phyloP scores from a whole-genome alignment of 2,329 filamentous ascomycete genomes.

The Diaporthe sp. region DNA sequence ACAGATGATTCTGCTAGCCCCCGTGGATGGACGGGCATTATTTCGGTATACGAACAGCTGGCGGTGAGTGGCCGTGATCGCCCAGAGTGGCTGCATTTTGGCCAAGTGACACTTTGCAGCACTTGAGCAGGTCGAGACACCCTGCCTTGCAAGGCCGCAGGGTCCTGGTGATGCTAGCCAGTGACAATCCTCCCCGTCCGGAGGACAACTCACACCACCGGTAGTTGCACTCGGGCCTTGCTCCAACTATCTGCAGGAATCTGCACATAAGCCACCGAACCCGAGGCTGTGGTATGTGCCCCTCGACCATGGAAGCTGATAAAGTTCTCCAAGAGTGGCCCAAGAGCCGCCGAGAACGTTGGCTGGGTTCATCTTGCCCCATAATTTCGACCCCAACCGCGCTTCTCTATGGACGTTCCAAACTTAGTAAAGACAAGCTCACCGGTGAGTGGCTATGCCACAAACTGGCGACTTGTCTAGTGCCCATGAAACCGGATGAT shows the following conservation, averaged over 20 bases:
- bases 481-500: constrained; percentile 6
- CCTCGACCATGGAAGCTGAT: neutral
- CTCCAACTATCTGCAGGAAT: too few species aligned
- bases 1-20: neutral
- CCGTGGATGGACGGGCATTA: neutral
- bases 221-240: neutral
- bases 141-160: constrained; percentile 8
- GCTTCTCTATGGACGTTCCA: constrained; percentile 8
- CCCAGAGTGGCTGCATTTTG: constrained; percentile 23
- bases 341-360: constrained; percentile 18
- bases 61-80: constrained; percentile 12
- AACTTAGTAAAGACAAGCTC: constrained; percentile 28
- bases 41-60: constrained; percentile 30
- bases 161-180: neutral
- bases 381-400: constrained; percentile 5
- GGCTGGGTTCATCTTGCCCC: neutral
- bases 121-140: constrained; percentile 16
- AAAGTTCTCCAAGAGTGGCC: neutral
- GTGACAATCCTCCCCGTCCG: neutral
- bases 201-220: constrained; percentile 6
- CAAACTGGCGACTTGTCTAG: constrained; percentile 7
- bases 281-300: constrained; percentile 16
- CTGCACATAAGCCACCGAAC: constrained; percentile 19
- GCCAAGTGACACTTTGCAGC: constrained; percentile 17
- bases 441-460: constrained; percentile 23